Percentiles rank a stretch among this genome's conserved stretches.
Evolutionary conservation across 805 yeast species (phyloP).

Genomic region (Candida coquimbonensis): DNA sequence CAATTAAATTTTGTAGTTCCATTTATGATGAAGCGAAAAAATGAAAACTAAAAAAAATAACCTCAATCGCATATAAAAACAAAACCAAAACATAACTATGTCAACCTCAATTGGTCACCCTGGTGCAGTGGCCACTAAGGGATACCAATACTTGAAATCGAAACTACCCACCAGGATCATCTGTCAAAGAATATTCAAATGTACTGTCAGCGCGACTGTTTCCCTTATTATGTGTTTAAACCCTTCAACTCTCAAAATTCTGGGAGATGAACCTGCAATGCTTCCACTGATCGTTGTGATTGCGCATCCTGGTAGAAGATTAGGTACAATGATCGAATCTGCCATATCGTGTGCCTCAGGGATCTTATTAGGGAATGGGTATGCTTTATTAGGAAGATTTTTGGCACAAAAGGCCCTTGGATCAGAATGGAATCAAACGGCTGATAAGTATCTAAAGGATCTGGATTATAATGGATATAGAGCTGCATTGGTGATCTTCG

Average conservation of each 20-base stretch:
- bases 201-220: slow-evolving; percentile 32
- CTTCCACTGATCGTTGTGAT: slow-evolving; percentile 39
- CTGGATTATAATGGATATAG: slow-evolving; percentile 27
- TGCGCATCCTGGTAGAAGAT: slow-evolving; percentile 43
- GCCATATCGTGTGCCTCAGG: slow-evolving; percentile 35
- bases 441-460: slow-evolving; percentile 26
- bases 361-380: slow-evolving; percentile 34
- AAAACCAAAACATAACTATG: not conserved
- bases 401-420: slow-evolving; percentile 34
- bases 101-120: not conserved
- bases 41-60: no score
- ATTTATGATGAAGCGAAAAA: no score
- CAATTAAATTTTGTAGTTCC: not conserved
- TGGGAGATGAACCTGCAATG: slow-evolving; percentile 39
- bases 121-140: not conserved
- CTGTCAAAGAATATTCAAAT: slow-evolving; percentile 31
- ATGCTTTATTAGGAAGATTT: slow-evolving; percentile 34
- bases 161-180: slow-evolving; percentile 23
- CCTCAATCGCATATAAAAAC: not conserved
- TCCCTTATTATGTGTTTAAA: slow-evolving; percentile 36
- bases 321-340: slow-evolving; percentile 40
- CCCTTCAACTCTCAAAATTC: slow-evolving; percentile 25
- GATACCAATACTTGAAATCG: not conserved
- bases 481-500: slow-evolving; percentile 36
- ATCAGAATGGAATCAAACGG: slow-evolving; percentile 16